Evolutionary conservation across 2,329 filamentous ascomycete species (phyloP), one percentile per base, ranked within the genome.

Genomic region (Scytalidium sp.): DNA sequence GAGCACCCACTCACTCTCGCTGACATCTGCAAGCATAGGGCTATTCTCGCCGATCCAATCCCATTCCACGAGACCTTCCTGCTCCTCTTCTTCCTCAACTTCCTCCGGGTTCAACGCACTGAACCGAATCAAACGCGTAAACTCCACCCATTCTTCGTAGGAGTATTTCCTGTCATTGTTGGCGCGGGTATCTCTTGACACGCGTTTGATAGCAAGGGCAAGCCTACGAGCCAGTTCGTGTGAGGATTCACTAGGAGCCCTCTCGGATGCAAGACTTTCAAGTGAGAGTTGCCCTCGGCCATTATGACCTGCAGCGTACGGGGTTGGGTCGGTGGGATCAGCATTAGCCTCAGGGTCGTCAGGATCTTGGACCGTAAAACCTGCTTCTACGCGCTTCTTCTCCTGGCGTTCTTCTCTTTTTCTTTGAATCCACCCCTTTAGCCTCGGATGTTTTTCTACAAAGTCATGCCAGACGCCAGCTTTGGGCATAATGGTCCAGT

Each of bases 1-100:
- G 2, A 89, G 67, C 49, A 88, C 69, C 79, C 85, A 88, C 63
- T 87, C 82, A 1, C 82, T 74, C 66, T 89, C 85, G 6, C 72
- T 77, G 53, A 80, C 68, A 42, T 78, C 76, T 3, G 80, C 78
- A 59, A 88, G 69, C 76, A 89, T 80, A 0, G 85, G 85, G 59
- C 82, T 85, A 50, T 81, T 75, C 56, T 86, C 78, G 0, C 84
- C 84, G 48, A 89, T 81, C 85, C 85, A 89, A 60, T 88, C 85
- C 84, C 85, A 88, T 27, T 85, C 78, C 1, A 86, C 70, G 17
- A 84, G 60, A 0, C 79, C 81, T 22, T 80, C 77, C n/a, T 79
- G 73, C 19, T 80, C 76, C 50, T 81, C 78, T 7, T 78, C 72
- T 1, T 67, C 56, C 23, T 67, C 57, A 2, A 67, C 57, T 10